Evolutionary conservation across 495 filamentous ascomycete genomes (phyloP).

Genomic region (Xylaria telfairii): DNA sequence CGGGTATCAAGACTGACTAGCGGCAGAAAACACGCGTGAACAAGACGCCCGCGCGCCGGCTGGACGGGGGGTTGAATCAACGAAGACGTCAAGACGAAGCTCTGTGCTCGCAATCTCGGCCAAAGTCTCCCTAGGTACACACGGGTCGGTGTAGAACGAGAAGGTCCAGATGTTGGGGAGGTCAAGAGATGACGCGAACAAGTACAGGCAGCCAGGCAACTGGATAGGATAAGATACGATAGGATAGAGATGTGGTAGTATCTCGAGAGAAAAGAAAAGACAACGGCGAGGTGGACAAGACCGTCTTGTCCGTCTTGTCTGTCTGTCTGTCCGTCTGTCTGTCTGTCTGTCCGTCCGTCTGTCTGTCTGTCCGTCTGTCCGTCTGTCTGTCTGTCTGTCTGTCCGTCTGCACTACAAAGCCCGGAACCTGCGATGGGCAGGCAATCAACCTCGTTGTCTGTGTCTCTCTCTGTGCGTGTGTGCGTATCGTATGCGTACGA

Average conservation of each 20-base stretch:
- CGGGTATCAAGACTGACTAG: conserved; percentile 18
- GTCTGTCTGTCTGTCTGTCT: too few relatives aligned
- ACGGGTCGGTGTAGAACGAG: conserved; percentile 17
- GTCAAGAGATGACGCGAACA: conserved; percentile 14
- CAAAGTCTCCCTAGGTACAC: conserved; percentile 28
- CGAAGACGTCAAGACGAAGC: conserved; percentile 54
- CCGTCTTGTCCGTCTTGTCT: too few relatives aligned
- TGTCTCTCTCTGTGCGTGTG: background rate
- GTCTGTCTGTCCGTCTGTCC: too few relatives aligned
- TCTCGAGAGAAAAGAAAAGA: conserved; percentile 12
- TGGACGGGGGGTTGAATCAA: conserved; percentile 33
- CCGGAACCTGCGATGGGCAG: background rate
- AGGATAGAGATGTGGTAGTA: conserved; percentile 11
- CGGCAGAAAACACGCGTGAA: conserved; percentile 24
- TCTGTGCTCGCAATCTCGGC: conserved; percentile 55
- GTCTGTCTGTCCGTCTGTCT: too few relatives aligned
- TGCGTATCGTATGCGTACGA: too few relatives aligned
- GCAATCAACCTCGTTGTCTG: background rate
- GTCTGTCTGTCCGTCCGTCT: too few relatives aligned
- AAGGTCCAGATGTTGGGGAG: conserved; percentile 22
- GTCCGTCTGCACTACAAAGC: conserved; percentile 6
- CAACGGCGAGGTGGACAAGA: conserved; percentile 11
- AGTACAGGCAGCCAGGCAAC: conserved; percentile 15
- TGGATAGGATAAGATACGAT: too few relatives aligned
- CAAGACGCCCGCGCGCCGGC: conserved; percentile 23